Evolutionary conservation across 257 asterid genomes (phyloP).

Genomic region (Nicotiana obtusifolia): DNA sequence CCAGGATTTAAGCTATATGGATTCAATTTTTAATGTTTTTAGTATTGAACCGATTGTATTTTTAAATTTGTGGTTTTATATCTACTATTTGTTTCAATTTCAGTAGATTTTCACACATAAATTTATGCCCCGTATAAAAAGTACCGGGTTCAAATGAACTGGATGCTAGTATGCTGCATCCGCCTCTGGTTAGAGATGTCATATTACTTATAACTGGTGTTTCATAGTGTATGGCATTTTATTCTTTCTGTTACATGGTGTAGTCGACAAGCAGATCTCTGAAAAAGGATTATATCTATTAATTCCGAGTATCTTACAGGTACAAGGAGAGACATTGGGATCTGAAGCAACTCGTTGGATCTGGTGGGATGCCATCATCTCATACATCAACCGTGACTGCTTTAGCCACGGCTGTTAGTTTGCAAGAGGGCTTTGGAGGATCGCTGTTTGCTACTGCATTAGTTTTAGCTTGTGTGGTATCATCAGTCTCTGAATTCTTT

Average conservation of each 20-base stretch:
- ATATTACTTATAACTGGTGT: background rate
- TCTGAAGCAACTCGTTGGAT: constrained; percentile 65
- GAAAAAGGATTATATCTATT: background rate
- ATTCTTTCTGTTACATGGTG: background rate
- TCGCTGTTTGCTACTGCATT: constrained; percentile 61
- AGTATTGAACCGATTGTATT: no score
- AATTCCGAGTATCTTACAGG: constrained; percentile 52
- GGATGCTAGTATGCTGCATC: no score
- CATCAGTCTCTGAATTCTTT: constrained; percentile 12
- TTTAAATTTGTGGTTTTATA: no score
- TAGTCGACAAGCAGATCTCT: background rate
- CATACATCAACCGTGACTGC: constrained; percentile 95
- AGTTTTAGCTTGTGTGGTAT: constrained; percentile 84
- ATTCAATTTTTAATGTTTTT: no score
- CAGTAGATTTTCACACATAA: no score
- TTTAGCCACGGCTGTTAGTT: constrained; percentile 76
- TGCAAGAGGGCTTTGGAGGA: constrained; percentile 84
- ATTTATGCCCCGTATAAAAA: no score
- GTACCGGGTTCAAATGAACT: no score
- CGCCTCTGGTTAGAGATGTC: background rate
- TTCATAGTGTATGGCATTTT: background rate
- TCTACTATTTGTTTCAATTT: no score
- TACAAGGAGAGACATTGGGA: constrained; percentile 85
- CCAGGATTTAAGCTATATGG: no score
- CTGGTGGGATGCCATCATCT: constrained; percentile 99